Evolutionary conservation across 805 yeast species (phyloP).

Genomic region (Spencermartinsiella europaea): DNA sequence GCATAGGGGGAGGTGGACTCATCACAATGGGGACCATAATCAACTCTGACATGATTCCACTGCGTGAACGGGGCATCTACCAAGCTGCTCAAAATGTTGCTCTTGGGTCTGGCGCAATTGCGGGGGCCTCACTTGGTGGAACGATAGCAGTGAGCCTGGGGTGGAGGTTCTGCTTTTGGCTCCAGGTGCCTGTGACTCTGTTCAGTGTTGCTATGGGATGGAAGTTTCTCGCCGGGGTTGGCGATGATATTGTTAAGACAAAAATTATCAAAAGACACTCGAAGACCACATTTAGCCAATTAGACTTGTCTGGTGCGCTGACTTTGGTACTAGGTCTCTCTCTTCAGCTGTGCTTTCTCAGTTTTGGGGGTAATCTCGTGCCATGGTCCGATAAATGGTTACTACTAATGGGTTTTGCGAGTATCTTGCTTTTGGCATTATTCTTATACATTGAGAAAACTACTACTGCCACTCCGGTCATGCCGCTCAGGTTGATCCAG

Average conservation of each 20-base stretch:
- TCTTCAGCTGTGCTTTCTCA: slow-evolving; percentile 7
- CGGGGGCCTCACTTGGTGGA: slow-evolving; percentile 57
- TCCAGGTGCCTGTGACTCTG: slow-evolving; percentile 12
- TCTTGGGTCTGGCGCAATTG: slow-evolving; percentile 57
- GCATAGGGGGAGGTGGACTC: slow-evolving; percentile 17
- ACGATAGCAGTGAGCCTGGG: slow-evolving; percentile 33
- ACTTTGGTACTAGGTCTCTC: slow-evolving; percentile 8
- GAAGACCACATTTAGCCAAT: neutral
- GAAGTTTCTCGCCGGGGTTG: neutral
- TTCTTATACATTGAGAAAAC: slow-evolving; percentile 7
- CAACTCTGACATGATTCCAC: slow-evolving; percentile 33
- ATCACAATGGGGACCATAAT: slow-evolving; percentile 20
- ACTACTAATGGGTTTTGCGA: slow-evolving; percentile 4
- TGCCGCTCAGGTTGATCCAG: slow-evolving; percentile 8
- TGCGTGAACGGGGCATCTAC: slow-evolving; percentile 34
- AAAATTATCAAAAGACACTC: neutral
- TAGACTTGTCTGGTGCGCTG: slow-evolving; percentile 9
- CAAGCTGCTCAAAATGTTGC: slow-evolving; percentile 64
- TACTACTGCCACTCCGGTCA: slow-evolving; percentile 8
- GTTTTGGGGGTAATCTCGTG: slow-evolving; percentile 10
- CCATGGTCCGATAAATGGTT: slow-evolving; percentile 9
- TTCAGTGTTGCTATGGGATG: slow-evolving; percentile 7
- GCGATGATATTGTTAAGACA: neutral
- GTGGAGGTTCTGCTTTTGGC: slow-evolving; percentile 15
- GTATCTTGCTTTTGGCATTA: slow-evolving; percentile 4